phyloP scores from a whole-genome alignment of 208 protist genomes.

The Trichomonas tenax region DNA sequence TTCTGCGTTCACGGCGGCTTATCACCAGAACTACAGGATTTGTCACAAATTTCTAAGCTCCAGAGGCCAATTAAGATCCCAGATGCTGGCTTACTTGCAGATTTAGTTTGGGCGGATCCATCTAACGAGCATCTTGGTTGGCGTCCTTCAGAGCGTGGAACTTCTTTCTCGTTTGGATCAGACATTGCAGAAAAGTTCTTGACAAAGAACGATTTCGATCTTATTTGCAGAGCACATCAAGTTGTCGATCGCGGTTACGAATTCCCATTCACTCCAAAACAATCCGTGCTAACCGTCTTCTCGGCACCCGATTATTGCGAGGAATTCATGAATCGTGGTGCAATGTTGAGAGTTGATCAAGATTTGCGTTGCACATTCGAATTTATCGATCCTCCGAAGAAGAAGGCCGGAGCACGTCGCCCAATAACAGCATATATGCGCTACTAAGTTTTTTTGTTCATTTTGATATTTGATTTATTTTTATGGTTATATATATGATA shows the following conservation, averaged over 20 bases:
- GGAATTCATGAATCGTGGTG: not conserved
- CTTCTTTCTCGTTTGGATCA: conserved; percentile 37
- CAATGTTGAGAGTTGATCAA: conserved; percentile 1
- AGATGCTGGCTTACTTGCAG: conserved; percentile 78
- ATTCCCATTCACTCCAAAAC: conserved; percentile 52
- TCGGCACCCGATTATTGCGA: not conserved
- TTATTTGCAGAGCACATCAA: conserved; percentile 18
- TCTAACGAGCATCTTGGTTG: conserved; percentile 71
- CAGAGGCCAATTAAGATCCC: conserved; percentile 72
- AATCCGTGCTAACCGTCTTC: not conserved
- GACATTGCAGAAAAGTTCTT: not conserved
- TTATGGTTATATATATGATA: not conserved
- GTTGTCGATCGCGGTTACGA: not conserved
- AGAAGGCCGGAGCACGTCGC: not conserved
- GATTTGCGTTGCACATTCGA: not conserved
- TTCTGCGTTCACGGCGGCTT: conserved; percentile 96
- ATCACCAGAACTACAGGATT: conserved; percentile 75
- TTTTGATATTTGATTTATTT: too few relatives aligned
- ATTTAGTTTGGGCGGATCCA: conserved; percentile 97
- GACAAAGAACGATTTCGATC: conserved; percentile 12
- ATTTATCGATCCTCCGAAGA: not conserved
- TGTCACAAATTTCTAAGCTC: conserved; percentile 84
- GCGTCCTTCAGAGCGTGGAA: conserved; percentile 88
- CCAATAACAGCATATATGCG: not conserved
- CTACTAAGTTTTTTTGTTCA: not conserved